Conservation (phyloP, 306 rosid species). For the Cicer chorassanicum region DNA sequence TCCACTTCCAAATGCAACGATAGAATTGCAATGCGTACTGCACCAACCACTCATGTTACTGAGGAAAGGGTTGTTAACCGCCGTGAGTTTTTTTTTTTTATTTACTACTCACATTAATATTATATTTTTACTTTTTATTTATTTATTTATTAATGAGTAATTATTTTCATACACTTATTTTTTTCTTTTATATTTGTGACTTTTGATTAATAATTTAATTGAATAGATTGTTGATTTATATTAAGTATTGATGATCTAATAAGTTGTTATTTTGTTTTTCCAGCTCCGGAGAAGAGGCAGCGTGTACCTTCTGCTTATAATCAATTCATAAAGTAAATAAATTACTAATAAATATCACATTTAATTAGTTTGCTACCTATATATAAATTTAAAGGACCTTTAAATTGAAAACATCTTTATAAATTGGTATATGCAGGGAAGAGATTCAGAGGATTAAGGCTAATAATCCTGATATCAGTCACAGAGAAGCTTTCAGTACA, state of each 20-base stretch:
- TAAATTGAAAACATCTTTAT: conserved; percentile 36
- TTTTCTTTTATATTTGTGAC: no score
- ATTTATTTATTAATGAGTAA: no score
- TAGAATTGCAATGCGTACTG: conserved; percentile 72
- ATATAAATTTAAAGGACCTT: conserved; percentile 31
- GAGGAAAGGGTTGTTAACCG: conserved; percentile 78
- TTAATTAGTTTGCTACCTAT: not conserved
- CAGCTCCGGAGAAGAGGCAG: conserved; percentile 99
- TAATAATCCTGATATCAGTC: conserved; percentile 93
- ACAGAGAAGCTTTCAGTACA: conserved; percentile 95
- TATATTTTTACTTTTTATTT: not conserved
- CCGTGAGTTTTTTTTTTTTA: conserved; percentile 59
- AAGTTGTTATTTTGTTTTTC: conserved; percentile 60
- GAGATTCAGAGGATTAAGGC: conserved; percentile 99
- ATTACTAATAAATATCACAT: conserved; percentile 29
- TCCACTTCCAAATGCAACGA: conserved; percentile 80
- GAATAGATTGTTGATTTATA: no score
- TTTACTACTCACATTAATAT: not conserved
- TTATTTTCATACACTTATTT: no score
- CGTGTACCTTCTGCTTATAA: conserved; percentile 99
- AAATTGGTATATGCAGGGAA: conserved; percentile 60
- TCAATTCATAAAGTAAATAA: conserved; percentile 96
- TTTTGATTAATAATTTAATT: no score
- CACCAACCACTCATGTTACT: conserved; percentile 54
- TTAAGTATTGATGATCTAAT: no score